Evolutionary conservation across 2,329 filamentous ascomycete species (phyloP).

Genomic region (Didymellaceae sp.): DNA sequence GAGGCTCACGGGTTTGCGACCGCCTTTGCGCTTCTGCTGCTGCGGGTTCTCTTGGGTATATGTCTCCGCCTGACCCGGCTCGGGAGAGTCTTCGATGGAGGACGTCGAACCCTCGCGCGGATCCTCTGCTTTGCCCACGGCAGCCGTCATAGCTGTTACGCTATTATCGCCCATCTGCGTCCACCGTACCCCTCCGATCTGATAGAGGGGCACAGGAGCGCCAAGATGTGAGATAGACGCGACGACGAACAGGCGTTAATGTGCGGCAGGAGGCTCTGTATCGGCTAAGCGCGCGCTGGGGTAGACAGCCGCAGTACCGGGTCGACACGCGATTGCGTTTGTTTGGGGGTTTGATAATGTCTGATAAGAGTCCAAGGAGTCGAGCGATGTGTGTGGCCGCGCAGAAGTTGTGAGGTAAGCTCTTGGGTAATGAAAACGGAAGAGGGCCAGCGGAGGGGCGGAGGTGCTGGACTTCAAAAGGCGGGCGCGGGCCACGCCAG

Average conservation of each 20-base stretch:
- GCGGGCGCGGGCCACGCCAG: slow-evolving; percentile 36
- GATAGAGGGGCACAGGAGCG: slow-evolving; percentile 47
- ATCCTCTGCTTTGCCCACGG: slow-evolving; percentile 55
- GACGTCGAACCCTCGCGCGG: slow-evolving; percentile 55
- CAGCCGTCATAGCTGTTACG: slow-evolving; percentile 53
- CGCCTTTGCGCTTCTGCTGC: slow-evolving; percentile 91
- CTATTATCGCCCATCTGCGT: slow-evolving; percentile 59
- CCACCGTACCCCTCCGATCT: slow-evolving; percentile 51
- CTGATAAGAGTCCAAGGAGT: slow-evolving; percentile 49
- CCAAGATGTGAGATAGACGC: slow-evolving; percentile 46
- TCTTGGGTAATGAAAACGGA: slow-evolving; percentile 57
- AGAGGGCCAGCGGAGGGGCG: slow-evolving; percentile 41
- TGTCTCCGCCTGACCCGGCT: slow-evolving; percentile 50
- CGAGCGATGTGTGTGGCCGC: slow-evolving; percentile 45
- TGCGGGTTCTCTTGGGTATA: slow-evolving; percentile 54
- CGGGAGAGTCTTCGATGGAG: slow-evolving; percentile 57
- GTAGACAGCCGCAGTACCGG: slow-evolving; percentile 44
- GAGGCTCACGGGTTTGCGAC: slow-evolving; percentile 86
- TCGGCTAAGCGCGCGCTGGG: slow-evolving; percentile 48
- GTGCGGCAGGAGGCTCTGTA: slow-evolving; percentile 38
- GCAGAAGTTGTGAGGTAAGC: slow-evolving; percentile 55
- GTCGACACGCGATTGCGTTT: slow-evolving; percentile 41
- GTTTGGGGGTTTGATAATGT: slow-evolving; percentile 51
- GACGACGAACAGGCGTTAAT: slow-evolving; percentile 30
- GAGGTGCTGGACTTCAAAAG: slow-evolving; percentile 45